Evolutionary conservation across 129 eudicot genomes (phyloP).

Genomic region (Arctium lappa): DNA sequence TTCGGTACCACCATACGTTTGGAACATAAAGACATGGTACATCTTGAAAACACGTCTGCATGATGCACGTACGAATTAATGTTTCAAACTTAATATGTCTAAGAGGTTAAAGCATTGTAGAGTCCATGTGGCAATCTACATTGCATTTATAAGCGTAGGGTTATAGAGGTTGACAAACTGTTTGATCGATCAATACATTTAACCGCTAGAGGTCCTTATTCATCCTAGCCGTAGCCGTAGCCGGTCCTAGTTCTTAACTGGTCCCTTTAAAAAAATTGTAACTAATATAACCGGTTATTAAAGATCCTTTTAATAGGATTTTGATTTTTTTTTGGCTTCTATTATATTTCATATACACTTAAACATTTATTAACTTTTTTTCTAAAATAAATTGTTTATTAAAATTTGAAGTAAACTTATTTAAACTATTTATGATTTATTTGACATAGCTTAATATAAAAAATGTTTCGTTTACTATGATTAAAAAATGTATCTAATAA

Average conservation of each 20-base stretch:
- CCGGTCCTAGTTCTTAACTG: not conserved
- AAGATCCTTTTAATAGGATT: not conserved
- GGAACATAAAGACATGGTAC: not conserved
- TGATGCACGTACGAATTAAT: not conserved
- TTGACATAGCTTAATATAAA: no score
- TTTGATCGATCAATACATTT: not conserved
- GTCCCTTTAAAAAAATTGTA: not conserved
- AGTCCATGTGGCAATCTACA: not conserved
- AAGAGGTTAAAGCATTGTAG: not conserved
- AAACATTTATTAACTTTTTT: no score
- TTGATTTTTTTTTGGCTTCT: not conserved
- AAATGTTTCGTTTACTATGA: no score
- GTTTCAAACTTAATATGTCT: not conserved
- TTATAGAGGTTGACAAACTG: not conserved
- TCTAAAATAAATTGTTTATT: no score
- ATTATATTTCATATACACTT: no score
- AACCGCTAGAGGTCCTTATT: not conserved
- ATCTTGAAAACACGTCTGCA: not conserved
- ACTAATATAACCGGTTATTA: not conserved
- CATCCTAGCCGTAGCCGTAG: not conserved
- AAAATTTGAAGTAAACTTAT: no score
- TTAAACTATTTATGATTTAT: no score
- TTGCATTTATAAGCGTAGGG: not conserved
- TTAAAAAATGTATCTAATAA: no score
- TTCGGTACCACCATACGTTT: not conserved